Percentiles rank a stretch among this genome's conserved stretches.
Evolutionary conservation across 2,329 filamentous ascomycete species (phyloP).

Genomic region (Thermothelomyces thermophilus): DNA sequence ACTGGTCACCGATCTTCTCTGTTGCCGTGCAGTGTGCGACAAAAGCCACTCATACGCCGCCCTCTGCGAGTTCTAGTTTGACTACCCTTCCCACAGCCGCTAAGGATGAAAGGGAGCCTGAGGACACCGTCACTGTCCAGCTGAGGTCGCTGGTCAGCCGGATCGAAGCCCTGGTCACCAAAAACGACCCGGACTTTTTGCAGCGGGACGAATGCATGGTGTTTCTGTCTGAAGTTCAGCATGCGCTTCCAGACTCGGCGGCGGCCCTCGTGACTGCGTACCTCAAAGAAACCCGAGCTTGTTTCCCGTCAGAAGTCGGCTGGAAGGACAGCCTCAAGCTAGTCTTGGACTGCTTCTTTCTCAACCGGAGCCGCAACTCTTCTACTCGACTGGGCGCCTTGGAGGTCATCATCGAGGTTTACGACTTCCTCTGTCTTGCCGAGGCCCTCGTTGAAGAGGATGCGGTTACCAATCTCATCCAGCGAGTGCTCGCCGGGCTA

Average conservation of each 20-base stretch:
- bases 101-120: slow-evolving; percentile 29
- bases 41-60: slow-evolving; percentile 22
- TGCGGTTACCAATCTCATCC: slow-evolving; percentile 52
- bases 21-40: slow-evolving; percentile 51
- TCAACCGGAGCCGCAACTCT: slow-evolving; percentile 53
- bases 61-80: slow-evolving; percentile 20
- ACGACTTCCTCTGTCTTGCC: slow-evolving; percentile 52
- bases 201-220: slow-evolving; percentile 60
- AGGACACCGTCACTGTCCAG: slow-evolving; percentile 39
- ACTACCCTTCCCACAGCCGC: slow-evolving; percentile 20
- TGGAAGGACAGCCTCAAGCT: slow-evolving; percentile 60
- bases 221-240: slow-evolving; percentile 58
- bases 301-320: slow-evolving; percentile 61
- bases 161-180: slow-evolving; percentile 43
- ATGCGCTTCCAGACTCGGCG: slow-evolving; percentile 57
- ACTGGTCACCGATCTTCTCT: slow-evolving; percentile 57
- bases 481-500: slow-evolving; percentile 55
- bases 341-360: slow-evolving; percentile 58
- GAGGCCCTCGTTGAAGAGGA: slow-evolving; percentile 53
- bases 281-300: slow-evolving; percentile 61
- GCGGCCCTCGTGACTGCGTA: slow-evolving; percentile 60
- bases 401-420: slow-evolving; percentile 52
- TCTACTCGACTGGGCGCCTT: slow-evolving; percentile 58
- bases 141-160: slow-evolving; percentile 40
- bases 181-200: slow-evolving; percentile 47